Conservation (phyloP, 805 yeast species). For the Zygotorulaspora sp. region DNA sequence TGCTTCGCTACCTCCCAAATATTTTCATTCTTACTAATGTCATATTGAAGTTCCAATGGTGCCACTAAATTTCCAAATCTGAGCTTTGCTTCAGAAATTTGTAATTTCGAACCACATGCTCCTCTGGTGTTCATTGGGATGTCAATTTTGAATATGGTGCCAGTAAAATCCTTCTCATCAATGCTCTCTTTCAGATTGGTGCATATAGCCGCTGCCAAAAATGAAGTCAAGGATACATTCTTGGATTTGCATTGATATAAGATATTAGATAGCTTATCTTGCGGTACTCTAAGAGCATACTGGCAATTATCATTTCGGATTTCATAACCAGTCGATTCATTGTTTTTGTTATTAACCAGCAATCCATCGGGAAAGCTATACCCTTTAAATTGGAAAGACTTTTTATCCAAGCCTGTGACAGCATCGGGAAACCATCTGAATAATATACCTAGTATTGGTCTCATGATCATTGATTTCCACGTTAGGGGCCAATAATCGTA, state of each 20-base stretch:
- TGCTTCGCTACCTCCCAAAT: conserved; percentile 21
- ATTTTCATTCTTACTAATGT: conserved; percentile 2
- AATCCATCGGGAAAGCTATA: conserved; percentile 19
- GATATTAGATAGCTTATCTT: conserved; percentile 12
- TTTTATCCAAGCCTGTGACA: conserved; percentile 6
- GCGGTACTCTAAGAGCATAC: conserved; percentile 13
- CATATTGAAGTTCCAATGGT: conserved; percentile 10
- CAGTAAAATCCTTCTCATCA: conserved; percentile 5
- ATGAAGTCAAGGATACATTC: conserved; percentile 24
- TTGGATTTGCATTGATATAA: conserved; percentile 20
- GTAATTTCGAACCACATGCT: conserved; percentile 11
- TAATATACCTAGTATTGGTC: conserved; percentile 10
- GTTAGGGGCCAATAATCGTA: conserved; percentile 25
- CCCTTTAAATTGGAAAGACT: conserved; percentile 19
- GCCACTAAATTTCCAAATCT: conserved; percentile 28
- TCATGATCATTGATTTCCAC: conserved; percentile 16
- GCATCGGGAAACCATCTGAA: conserved; percentile 14
- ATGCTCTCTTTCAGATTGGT: conserved; percentile 2
- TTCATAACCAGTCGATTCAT: conserved; percentile 3
- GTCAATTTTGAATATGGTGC: conserved; percentile 13
- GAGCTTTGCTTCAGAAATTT: conserved; percentile 6
- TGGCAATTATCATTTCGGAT: conserved; percentile 25
- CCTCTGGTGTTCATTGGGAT: conserved; percentile 29
- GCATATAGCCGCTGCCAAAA: conserved; percentile 18
- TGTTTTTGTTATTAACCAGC: conserved; percentile 1